These are phyloP conservation scores for Cercis canadensis DNA, from an alignment of 306 rosid species.

Conservation along the genomic window DNA sequence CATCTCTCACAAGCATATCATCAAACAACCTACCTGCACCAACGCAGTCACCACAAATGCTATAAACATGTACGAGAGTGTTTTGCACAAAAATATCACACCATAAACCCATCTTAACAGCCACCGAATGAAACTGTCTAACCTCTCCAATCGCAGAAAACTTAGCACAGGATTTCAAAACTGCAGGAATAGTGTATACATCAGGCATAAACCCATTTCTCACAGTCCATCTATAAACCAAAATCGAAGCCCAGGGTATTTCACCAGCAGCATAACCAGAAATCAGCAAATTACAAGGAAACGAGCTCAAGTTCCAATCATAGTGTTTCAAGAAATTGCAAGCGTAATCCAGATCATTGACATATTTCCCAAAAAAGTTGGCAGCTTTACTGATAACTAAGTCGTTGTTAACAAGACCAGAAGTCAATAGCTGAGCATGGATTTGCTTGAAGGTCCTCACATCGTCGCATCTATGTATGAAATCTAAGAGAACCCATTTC, in stretches of 20 bases:
- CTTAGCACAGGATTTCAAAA: too few relatives aligned
- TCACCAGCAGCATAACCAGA: constrained; percentile 46
- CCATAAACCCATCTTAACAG: constrained; percentile 15
- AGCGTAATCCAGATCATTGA: constrained; percentile 50
- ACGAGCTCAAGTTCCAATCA: constrained; percentile 53
- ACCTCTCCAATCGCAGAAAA: too few relatives aligned
- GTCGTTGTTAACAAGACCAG: constrained; percentile 31
- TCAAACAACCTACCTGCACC: constrained; percentile 48
- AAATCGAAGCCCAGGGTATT: constrained; percentile 30
- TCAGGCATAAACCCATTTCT: constrained; percentile 44
- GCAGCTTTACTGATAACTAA: constrained; percentile 50
- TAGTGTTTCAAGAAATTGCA: constrained; percentile 70
- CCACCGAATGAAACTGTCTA: too few relatives aligned
- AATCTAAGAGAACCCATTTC: constrained; percentile 65
- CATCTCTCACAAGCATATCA: constrained; percentile 58
- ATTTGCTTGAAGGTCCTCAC: constrained; percentile 62
- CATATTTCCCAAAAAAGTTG: constrained; percentile 59
- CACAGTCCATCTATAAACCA: constrained; percentile 40
- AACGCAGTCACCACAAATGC: constrained; percentile 48
- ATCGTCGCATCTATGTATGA: constrained; percentile 52
- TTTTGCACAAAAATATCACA: constrained; percentile 46
- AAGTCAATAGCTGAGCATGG: constrained; percentile 62
- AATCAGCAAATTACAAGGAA: constrained; percentile 59
- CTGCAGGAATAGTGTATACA: too few relatives aligned
- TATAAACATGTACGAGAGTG: constrained; percentile 44